Percentiles rank a stretch among this genome's conserved stretches.
phyloP scores from a whole-genome alignment of 768 basidiomycete genomes.

The Favolaschia claudopus region DNA sequence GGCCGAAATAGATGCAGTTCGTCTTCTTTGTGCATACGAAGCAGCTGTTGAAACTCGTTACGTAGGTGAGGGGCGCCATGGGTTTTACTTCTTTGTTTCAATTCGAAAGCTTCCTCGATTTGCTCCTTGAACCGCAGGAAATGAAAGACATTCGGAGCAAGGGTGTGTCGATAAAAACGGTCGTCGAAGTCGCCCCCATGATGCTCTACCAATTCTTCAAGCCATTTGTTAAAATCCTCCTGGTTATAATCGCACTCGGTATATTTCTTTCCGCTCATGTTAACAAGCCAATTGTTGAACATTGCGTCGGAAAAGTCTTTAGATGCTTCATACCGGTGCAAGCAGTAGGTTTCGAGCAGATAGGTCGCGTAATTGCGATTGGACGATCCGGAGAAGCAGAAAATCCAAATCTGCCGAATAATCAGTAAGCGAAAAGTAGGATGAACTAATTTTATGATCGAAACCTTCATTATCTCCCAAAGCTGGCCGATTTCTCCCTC shows the following conservation, averaged over 20 bases:
- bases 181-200: constrained; percentile 18
- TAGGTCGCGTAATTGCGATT: constrained; percentile 15
- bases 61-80: constrained; percentile 11
- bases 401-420: constrained; percentile 3
- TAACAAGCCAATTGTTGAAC: constrained; percentile 29
- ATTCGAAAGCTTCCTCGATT: constrained; percentile 11
- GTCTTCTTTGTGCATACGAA: constrained; percentile 13
- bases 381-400: constrained; percentile 2
- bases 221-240: constrained; percentile 29
- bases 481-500: constrained; percentile 5
- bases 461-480: constrained; percentile 15
- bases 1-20: constrained; percentile 14
- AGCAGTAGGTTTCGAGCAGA: constrained; percentile 17
- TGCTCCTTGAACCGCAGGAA: constrained; percentile 23
- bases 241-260: constrained; percentile 3
- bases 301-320: constrained; percentile 19
- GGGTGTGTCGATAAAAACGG: constrained; percentile 16
- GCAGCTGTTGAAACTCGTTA: constrained; percentile 16
- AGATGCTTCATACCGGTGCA: constrained; percentile 19
- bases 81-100: constrained; percentile 14
- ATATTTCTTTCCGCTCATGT: constrained; percentile 16
- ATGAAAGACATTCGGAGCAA: constrained; percentile 16
- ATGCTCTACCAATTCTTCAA: constrained; percentile 18
- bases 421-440: not conserved
- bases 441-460: no score